phyloP scores from a whole-genome alignment of 345 rosid genomes.

The Orychophragmus violaceus region DNA sequence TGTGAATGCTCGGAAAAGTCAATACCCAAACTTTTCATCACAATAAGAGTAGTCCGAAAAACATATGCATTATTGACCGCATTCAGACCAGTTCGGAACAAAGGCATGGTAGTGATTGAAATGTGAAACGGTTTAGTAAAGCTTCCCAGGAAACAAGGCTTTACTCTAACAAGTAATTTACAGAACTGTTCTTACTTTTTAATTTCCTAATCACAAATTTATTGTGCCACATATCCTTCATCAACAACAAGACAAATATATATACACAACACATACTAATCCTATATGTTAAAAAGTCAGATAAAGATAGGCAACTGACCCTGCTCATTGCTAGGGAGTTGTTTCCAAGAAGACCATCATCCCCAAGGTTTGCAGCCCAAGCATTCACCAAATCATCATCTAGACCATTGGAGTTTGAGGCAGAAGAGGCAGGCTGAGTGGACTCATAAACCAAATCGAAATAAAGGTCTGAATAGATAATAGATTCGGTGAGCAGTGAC shows the following conservation, averaged over 20 bases:
- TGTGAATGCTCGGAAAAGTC: neutral
- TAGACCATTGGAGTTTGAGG: constrained; percentile 60
- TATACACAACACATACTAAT: neutral
- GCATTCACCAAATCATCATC: constrained; percentile 98
- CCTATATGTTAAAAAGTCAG: neutral
- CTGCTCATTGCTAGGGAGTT: constrained; percentile 91
- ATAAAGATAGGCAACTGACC: constrained; percentile 39
- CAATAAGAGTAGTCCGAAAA: neutral
- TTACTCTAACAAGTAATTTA: neutral
- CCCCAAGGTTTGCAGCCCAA: too few relatives aligned
- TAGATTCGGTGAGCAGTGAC: too few relatives aligned
- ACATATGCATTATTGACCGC: neutral
- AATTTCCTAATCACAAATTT: neutral
- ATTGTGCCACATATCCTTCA: neutral
- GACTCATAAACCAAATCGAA: constrained; percentile 80
- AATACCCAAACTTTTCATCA: neutral
- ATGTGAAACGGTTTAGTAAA: neutral
- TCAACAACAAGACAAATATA: neutral
- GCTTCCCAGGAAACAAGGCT: neutral
- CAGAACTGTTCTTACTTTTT: constrained; percentile 7
- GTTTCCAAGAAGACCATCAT: constrained; percentile 73
- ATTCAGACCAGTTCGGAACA: constrained; percentile 1
- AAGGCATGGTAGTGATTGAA: constrained; percentile 4
- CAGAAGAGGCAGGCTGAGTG: constrained; percentile 66
- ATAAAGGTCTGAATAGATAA: too few relatives aligned